Evolutionary conservation across 1,284 basidiomycete genomes (phyloP), one percentile per base, ranked within the genome.

Genomic region (Neolentinus lepideus): DNA sequence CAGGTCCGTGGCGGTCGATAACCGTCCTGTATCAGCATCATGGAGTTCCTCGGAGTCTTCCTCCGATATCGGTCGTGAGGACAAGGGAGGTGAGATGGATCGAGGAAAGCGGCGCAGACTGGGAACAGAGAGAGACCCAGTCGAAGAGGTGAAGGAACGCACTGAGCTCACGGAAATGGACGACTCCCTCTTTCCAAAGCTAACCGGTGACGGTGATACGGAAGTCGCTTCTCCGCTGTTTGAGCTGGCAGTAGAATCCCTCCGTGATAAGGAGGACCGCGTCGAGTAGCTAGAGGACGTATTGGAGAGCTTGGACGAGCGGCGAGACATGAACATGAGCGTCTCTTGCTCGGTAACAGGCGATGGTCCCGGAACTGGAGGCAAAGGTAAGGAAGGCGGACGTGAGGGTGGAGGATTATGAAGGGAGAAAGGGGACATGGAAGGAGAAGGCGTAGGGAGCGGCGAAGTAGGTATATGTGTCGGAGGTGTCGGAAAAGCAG

Each of bases 301-400:
- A 10, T 67, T 51, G 1, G 70, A 71, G 52, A 70, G 57, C 59
- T 68, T 70, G 27, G 70, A 70, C 2, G 67, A 57, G 50, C 70
- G 67, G 2, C 70, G 68, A 10, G 69, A 67, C 54, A 77, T 71
- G 35, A 77, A 69, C 54, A 73, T 63, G 22, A 78, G 69, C 11
- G 71, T 70, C 38, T 79, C 78, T 38, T 74, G 70, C 52, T 76
- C 73, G 2, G 75, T 70, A 38, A 79, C 72, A 14, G 75, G 71
- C 1, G 75, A 79, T 0, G 75, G 78, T 10, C 76, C 78, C 2
- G 80, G 80, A 6, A 81, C 62, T 1, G 80, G 79, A 0, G 80
- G 79, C 12, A 81, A 71, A 0, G 77, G 79, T 0, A 69, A 57
- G 0, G 70, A 68, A 0, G 80, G 80, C 0, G 80, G 80, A 1